Evolutionary conservation across 2,329 filamentous ascomycete genomes (phyloP), one percentile per base, ranked within the genome.

Genomic region (Aotearoamyces nothofagi): DNA sequence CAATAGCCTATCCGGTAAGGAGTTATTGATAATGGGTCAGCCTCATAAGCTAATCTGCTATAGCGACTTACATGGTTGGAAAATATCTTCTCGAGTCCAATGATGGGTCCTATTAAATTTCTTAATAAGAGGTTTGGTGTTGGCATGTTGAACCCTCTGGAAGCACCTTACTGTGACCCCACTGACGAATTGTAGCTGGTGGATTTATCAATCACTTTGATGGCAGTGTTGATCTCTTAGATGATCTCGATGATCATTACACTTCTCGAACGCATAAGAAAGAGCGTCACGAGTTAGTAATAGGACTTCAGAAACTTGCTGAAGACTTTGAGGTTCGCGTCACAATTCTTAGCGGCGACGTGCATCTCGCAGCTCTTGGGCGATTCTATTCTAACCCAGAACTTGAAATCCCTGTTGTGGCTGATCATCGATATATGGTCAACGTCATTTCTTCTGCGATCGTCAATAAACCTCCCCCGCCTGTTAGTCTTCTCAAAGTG

Each of bases 361-460:
- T 96, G 24, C 87, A 96, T 51, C 60, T 96, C 22, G 86, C 81
- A 15, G 90, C 86, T 9, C 63, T 96, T 15, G 90, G 90, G 0
- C 81, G 90, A 35, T 96, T 98, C 60, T 94, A 92, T 59, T 86
- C 82, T 10, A 90, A 90, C 44, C 81, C 83, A 5, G 76, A 75
- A 42, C 63, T 90, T 24, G 66, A 75, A 30, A 66, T 93, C 17
- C 66, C 81, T 1, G 78, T 75, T 31, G 78, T 87, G 47, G 66
- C 76, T 34, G 90, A 98, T 52, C 79, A 83, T 49, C 72, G 90
- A 32, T 96, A 96, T 53, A 96, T 98, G 73, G 78, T 77, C 28
- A 98, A 98, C 46, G 67, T 98, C 12, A 68, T 96, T 30, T 92
- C 84, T 5, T 94, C 86, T 1, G 86, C 86, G 17, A 96, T 98